Conservation (phyloP, 371 early-diverging fungal species). For the Mucor piriformis region DNA sequence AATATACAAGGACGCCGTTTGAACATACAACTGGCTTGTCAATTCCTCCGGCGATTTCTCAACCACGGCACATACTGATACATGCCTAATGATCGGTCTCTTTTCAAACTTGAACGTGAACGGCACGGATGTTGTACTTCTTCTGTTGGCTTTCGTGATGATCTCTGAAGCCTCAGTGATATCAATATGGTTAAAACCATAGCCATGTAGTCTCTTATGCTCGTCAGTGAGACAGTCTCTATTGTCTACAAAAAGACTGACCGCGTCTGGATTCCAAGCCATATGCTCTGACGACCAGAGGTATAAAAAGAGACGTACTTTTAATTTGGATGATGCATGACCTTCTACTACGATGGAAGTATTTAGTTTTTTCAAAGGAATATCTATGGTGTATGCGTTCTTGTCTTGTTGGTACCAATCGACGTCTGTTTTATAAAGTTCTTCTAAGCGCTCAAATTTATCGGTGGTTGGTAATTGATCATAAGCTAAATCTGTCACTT, state of each 20-base stretch:
- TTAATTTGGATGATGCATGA: conserved; percentile 27
- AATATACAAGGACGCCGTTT: conserved; percentile 27
- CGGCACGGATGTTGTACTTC: conserved; percentile 4
- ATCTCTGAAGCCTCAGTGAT: conserved; percentile 37
- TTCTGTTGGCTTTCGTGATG: conserved; percentile 16
- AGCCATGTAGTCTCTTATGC: conserved; percentile 4
- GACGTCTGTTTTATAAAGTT: conserved; percentile 24
- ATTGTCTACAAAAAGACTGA: conserved; percentile 8
- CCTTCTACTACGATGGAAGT: conserved; percentile 17
- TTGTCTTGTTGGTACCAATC: conserved; percentile 9
- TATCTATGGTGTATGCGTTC: conserved; percentile 2
- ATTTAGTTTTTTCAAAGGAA: conserved; percentile 22
- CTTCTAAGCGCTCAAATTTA: conserved; percentile 36
- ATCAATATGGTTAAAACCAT: conserved; percentile 41
- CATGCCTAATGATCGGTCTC: conserved; percentile 13
- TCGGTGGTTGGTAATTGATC: conserved; percentile 39
- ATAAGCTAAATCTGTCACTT: conserved; percentile 32
- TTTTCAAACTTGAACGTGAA: conserved; percentile 21
- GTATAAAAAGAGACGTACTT: conserved; percentile 36
- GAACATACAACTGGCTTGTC: conserved; percentile 31
- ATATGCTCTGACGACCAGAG: conserved; percentile 39
- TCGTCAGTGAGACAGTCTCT: conserved; percentile 17
- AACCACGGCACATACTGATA: conserved; percentile 38
- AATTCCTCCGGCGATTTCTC: conserved; percentile 36
- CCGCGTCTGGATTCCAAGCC: conserved; percentile 20